Conservation (phyloP, 305 asterid genomes). For the Coffea humblotiana region DNA sequence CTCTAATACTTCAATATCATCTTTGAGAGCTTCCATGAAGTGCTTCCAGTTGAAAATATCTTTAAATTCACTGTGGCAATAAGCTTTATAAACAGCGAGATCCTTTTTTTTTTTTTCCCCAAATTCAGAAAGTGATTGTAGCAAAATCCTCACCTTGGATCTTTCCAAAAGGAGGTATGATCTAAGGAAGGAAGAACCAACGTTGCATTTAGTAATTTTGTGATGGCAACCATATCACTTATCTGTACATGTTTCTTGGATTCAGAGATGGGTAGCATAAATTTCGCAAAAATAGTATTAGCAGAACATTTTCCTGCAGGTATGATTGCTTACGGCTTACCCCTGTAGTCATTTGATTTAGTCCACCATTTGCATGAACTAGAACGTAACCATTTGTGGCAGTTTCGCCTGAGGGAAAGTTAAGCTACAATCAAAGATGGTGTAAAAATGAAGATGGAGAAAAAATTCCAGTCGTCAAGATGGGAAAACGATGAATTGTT, state of each 20-base stretch:
- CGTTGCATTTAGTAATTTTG: constrained; percentile 81
- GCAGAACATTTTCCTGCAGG: neutral
- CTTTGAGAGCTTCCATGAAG: constrained; percentile 60
- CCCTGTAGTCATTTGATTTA: constrained; percentile 95
- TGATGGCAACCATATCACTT: constrained; percentile 95
- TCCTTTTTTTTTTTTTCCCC: neutral
- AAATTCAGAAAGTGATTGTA: neutral
- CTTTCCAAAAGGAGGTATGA: constrained; percentile 89
- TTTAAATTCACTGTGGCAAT: constrained; percentile 64
- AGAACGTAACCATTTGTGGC: constrained; percentile 61
- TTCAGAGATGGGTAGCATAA: neutral
- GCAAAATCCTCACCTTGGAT: constrained; percentile 59
- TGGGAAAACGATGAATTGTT: no score
- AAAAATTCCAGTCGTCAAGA: neutral
- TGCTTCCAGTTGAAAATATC: constrained; percentile 87
- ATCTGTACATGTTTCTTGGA: constrained; percentile 41
- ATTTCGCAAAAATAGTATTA: constrained; percentile 12
- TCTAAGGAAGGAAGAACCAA: constrained; percentile 90
- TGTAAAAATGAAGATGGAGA: neutral
- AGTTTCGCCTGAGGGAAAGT: constrained; percentile 37
- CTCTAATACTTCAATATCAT: constrained; percentile 69
- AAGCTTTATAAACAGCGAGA: constrained; percentile 6
- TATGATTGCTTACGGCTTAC: constrained; percentile 31
- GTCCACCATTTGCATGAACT: constrained; percentile 85
- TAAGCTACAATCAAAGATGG: neutral